Evolutionary conservation across 768 basidiomycete genomes (phyloP).

Genomic region (Pulveroboletus frians): DNA sequence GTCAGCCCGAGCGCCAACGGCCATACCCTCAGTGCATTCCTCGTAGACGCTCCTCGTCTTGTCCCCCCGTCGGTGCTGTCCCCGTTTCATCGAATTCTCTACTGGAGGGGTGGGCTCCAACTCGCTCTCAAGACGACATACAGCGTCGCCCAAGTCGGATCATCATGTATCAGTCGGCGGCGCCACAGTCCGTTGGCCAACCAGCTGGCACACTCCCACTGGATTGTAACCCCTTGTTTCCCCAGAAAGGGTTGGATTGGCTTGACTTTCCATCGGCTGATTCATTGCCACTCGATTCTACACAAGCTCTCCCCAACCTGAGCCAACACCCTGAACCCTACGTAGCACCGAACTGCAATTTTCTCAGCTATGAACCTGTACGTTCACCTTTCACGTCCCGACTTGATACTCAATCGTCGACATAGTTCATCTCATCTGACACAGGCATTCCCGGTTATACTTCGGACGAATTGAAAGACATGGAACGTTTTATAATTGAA

Average conservation of each 20-base stretch:
- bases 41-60: constrained; percentile 37
- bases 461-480: constrained; percentile 7
- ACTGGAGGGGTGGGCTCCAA: constrained; percentile 17
- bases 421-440: constrained; percentile 1
- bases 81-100: constrained; percentile 20
- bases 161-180: constrained; percentile 32
- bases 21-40: constrained; percentile 22
- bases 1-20: constrained; percentile 14
- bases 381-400: not conserved
- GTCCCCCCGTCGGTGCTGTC: constrained; percentile 35
- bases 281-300: constrained; percentile 1
- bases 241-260: constrained; percentile 10
- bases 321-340: constrained; percentile 1
- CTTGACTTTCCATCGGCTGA: constrained; percentile 7
- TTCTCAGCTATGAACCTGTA: constrained; percentile 16
- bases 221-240: not conserved
- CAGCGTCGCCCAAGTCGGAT: constrained; percentile 31
- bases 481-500: constrained; percentile 17
- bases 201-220: not conserved
- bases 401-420: not conserved
- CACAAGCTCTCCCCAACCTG: constrained; percentile 1
- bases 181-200: constrained; percentile 9
- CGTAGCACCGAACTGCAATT: not conserved
- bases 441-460: constrained; percentile 1
- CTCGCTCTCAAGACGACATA: constrained; percentile 29